phyloP scores from a whole-genome alignment of 306 rosid species.

The Comarum palustre region DNA sequence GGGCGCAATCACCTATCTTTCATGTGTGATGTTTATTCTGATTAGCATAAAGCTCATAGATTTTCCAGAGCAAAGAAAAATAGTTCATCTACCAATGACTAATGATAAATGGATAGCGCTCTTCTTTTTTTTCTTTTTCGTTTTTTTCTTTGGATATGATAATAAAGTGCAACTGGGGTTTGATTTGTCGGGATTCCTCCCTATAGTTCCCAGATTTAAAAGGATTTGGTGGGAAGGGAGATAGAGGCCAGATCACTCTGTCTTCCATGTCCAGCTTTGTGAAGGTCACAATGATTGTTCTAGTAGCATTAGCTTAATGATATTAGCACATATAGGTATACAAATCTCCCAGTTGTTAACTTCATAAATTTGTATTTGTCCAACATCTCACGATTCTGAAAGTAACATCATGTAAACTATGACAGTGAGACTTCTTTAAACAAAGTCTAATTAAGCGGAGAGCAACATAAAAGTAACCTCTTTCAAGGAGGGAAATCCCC shows the following conservation, averaged over 20 bases:
- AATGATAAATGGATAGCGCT: background rate
- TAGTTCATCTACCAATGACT: background rate
- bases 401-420: background rate
- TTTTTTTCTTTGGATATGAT: background rate
- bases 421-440: too few species aligned
- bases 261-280: background rate
- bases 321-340: background rate
- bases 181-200: background rate
- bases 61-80: too few species aligned
- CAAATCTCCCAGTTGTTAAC: background rate
- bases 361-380: background rate
- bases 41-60: too few species aligned
- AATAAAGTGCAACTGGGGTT: background rate
- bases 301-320: background rate
- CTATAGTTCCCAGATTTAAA: background rate
- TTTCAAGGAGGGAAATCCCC: background rate
- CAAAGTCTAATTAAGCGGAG: background rate
- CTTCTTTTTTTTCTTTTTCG: too few species aligned
- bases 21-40: too few species aligned
- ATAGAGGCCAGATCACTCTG: background rate
- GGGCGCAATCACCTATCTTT: too few species aligned
- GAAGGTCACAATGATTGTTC: background rate
- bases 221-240: slow-evolving; percentile 14
- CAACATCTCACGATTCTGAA: background rate
- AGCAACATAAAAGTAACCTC: background rate